Evolutionary conservation across 129 eudicot genomes (phyloP), one percentile per base, ranked within the genome.

Genomic region (Daucus carota): DNA sequence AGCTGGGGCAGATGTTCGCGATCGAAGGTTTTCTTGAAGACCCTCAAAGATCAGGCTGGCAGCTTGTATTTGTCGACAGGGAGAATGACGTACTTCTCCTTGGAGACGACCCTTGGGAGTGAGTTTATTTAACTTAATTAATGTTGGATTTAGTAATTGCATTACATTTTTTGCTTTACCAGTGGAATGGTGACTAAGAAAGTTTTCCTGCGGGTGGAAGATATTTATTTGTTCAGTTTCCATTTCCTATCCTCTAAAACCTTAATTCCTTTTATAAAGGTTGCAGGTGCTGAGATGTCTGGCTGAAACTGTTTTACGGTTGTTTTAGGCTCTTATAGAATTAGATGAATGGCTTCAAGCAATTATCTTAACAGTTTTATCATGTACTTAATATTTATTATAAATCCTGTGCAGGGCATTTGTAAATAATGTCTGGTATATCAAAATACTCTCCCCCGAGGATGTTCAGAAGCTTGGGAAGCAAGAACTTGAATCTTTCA

Each of bases 11-110:
- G 88, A 91, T 94, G 99, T 94, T 91, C 76, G 92, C 90, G 78
- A 86, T 94, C 76, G 93, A 94, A 72, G 99, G 99, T 73, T 85
- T 89, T 71, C 85, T 91, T 77, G 94, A 91, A 80, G 92, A 91
- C 96, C 99, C 97, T 86, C 92, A 89, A 84, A 94, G 99, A 94
- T 94, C 99, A 94, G 99, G 99, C 99, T 94, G 99, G 99, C 99
- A 94, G 99, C 99, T 94, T 94, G 99, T 94, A 86, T 91, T 94
- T 76, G 99, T 91, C 73, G 99, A 94, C 96, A 91, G 97, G 93
- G 99, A 94, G 99, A 87, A 94, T 60, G 99, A 94, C 41, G 83
- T 84, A 12, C 99, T 94, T 91, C 99, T 94, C 97, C 99, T 94
- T 91, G 99, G 99, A 80, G 99, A 94, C 90, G 99, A 91, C 76